These are phyloP conservation scores for Cicer yamashitae DNA, from an alignment of 306 rosid genomes.

Conservation along the genomic window DNA sequence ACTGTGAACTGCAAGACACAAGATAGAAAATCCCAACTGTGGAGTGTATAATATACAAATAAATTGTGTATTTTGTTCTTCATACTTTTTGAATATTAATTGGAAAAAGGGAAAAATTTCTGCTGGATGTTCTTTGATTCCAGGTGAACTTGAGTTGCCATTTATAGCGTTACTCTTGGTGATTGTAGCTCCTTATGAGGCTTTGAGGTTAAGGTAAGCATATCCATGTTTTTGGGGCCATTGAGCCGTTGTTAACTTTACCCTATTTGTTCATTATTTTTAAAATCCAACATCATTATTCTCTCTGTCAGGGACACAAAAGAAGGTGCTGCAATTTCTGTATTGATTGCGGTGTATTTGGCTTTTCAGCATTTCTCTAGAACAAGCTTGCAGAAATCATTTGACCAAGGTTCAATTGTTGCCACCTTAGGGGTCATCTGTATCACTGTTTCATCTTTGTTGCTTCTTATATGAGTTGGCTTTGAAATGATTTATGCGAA, in stretches of 20 bases:
- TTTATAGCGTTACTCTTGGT: slow-evolving; percentile 73
- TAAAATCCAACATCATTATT: slow-evolving; percentile 22
- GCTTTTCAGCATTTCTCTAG: slow-evolving; percentile 96
- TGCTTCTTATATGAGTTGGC: slow-evolving; percentile 68
- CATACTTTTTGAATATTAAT: slow-evolving; percentile 20
- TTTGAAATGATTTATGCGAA: slow-evolving; percentile 38
- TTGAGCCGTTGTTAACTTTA: slow-evolving; percentile 17
- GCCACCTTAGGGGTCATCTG: slow-evolving; percentile 72
- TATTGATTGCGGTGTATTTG: slow-evolving; percentile 75
- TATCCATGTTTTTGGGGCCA: slow-evolving; percentile 9
- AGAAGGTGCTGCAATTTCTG: slow-evolving; percentile 74
- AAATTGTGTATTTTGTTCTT: slow-evolving; percentile 35
- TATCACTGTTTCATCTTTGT: slow-evolving; percentile 56
- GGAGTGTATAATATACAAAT: slow-evolving; percentile 15
- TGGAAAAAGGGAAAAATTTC: background rate
- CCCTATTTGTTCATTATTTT: background rate
- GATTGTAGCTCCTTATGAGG: slow-evolving; percentile 82
- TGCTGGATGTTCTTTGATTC: slow-evolving; percentile 37
- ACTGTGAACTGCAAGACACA: background rate
- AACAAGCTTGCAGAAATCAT: slow-evolving; percentile 63
- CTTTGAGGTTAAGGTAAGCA: slow-evolving; percentile 53
- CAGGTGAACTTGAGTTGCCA: slow-evolving; percentile 93
- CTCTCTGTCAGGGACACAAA: slow-evolving; percentile 70
- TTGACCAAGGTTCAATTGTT: slow-evolving; percentile 89
- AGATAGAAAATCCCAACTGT: slow-evolving; percentile 28